Evolutionary conservation across 805 yeast species (phyloP), one percentile per base, ranked within the genome.

Genomic region (Schwanniomyces polymorphus): DNA sequence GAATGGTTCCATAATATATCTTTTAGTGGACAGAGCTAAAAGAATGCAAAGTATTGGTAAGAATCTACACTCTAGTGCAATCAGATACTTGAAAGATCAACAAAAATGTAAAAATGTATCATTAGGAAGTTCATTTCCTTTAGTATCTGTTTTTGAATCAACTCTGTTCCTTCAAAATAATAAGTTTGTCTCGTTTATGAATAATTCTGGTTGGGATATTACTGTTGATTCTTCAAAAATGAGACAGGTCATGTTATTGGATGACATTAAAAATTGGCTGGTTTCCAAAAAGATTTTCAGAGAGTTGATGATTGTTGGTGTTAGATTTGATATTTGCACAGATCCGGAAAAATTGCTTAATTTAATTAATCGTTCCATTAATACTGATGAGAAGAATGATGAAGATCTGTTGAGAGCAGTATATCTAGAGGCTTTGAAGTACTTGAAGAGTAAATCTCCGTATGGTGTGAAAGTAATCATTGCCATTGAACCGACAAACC

Each of bases 251-350:
- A 66, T 81, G 75, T 54, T 70, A 12, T 57, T 82, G 44, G 58
- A 72, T 14, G 58, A 75, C 43, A 55, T 80, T 25, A 59, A 61
- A 4, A 59, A 64, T 27, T 81, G 86, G 86, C 68, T 61, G 49
- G 81, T 82, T 5, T 78, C 84, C 2, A 72, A 76, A 47, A 79
- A 79, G 52, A 72, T 81, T 6, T 78, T 80, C 37, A 64, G 77
- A 43, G 83, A 79, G 50, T 67, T 82, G 51, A 79, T 77, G 67
- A 77, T 80, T 46, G 79, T 80, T 34, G 84, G 85, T 2, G 76
- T 81, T 11, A 64, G 80, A 50, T 81, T 82, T 60, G 84, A 80
- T 54, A 69, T 81, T n/a, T 76, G 82, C 54, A 67, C 63, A 48
- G 70, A 76, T 47, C 60, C 73, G 10, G 62, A 64, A 3, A 74